These are phyloP conservation scores for Blastocystis sp. DNA, from an alignment of 352 stramenopile species.

Conservation along the genomic window DNA sequence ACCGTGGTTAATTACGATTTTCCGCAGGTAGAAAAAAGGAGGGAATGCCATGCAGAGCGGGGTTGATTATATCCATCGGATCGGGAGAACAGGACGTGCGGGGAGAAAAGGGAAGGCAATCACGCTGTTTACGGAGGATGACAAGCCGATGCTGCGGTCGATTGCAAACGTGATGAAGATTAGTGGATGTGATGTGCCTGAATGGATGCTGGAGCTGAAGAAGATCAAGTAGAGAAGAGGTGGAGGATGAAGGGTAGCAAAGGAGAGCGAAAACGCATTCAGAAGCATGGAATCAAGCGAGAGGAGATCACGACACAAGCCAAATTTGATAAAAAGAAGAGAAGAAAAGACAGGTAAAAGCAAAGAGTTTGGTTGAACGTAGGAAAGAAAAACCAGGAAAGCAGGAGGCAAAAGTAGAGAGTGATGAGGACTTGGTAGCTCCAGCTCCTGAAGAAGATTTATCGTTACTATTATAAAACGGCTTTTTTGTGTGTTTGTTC, in stretches of 20 bases:
- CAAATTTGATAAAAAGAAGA: constrained; percentile 70
- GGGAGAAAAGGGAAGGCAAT: constrained; percentile 85
- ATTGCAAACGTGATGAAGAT: constrained; percentile 97
- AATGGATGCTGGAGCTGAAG: constrained; percentile 95
- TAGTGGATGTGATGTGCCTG: constrained; percentile 89
- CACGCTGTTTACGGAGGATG: constrained; percentile 92
- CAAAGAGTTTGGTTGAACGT: no score
- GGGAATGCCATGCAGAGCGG: constrained; percentile 70
- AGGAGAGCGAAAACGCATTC: constrained; percentile 63
- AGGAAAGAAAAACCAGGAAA: neutral
- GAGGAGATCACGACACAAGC: constrained; percentile 71
- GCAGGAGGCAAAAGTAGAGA: neutral
- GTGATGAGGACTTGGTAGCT: neutral
- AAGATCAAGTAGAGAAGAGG: constrained; percentile 65
- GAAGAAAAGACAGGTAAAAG: constrained; percentile 64
- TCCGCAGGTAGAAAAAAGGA: constrained; percentile 68
- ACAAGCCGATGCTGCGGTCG: constrained; percentile 78
- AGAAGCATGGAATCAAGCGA: constrained; percentile 64
- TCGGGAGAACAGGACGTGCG: constrained; percentile 86
- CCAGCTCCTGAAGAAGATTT: neutral
- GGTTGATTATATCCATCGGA: constrained; percentile 93
- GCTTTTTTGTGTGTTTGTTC: neutral
- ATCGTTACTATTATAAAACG: neutral
- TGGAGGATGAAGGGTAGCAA: neutral
- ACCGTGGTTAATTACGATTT: constrained; percentile 99